Conservation (phyloP, 805 yeast genomes). For the Huiozyma sinensis region DNA sequence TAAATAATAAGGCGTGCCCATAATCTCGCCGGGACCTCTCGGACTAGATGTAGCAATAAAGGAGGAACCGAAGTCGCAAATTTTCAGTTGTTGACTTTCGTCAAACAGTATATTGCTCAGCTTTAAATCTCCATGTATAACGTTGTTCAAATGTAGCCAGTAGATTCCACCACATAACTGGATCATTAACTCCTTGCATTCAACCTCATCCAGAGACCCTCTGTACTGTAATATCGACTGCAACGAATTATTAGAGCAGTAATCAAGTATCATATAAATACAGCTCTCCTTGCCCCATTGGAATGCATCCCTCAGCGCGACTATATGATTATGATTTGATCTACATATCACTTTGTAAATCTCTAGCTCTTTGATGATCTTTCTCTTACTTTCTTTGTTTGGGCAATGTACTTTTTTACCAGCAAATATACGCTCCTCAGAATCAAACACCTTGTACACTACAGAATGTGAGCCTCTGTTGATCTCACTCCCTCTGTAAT, state of each 20-base stretch:
- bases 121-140: slow-evolving; percentile 10
- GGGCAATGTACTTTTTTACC: slow-evolving; percentile 95
- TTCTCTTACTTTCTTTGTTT: slow-evolving; percentile 66
- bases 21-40: slow-evolving; percentile 35
- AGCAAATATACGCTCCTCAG: slow-evolving; percentile 76
- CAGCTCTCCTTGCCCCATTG: not conserved
- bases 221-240: slow-evolving; percentile 1
- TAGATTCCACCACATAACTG: slow-evolving; percentile 88
- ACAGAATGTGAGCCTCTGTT: slow-evolving; percentile 5
- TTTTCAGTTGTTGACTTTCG: slow-evolving; percentile 78
- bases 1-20: slow-evolving; percentile 92
- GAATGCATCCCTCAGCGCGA: slow-evolving; percentile 1
- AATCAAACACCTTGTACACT: slow-evolving; percentile 32
- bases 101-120: slow-evolving; percentile 47
- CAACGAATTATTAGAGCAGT: slow-evolving; percentile 1
- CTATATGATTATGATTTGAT: slow-evolving; percentile 34
- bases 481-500: slow-evolving; percentile 1
- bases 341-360: slow-evolving; percentile 67
- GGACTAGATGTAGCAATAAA: slow-evolving; percentile 67
- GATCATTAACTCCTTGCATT: slow-evolving; percentile 59
- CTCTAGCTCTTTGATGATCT: slow-evolving; percentile 80
- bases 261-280: slow-evolving; percentile 1
- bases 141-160: slow-evolving; percentile 74
- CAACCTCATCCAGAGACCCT: slow-evolving; percentile 47
- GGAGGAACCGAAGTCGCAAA: slow-evolving; percentile 38